Conservation (phyloP, 345 rosid species). For the Heritiera littoralis region DNA sequence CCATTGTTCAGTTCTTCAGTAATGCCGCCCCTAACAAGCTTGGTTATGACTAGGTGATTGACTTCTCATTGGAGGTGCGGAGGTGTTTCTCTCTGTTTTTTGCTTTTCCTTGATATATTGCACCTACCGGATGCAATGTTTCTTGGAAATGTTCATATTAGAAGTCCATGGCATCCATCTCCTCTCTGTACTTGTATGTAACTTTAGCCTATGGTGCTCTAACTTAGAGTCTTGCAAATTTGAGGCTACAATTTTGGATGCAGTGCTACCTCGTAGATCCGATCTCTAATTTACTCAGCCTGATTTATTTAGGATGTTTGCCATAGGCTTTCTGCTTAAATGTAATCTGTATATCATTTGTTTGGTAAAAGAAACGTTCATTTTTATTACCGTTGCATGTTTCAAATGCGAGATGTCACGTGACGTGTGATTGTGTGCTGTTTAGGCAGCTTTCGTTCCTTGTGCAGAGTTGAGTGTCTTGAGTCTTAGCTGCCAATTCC, state of each 20-base stretch:
- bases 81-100: slow-evolving; percentile 16
- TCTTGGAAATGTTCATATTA: background rate
- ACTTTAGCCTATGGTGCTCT: slow-evolving; percentile 22
- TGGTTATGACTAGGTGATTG: slow-evolving; percentile 72
- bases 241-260: slow-evolving; percentile 52
- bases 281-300: slow-evolving; percentile 26
- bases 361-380: slow-evolving; percentile 21
- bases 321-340: background rate
- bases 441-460: background rate
- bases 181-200: slow-evolving; percentile 28
- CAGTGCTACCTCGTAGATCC: slow-evolving; percentile 34
- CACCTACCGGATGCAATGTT: background rate
- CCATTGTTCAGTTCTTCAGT: slow-evolving; percentile 50
- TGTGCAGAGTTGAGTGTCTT: background rate
- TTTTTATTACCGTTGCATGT: background rate
- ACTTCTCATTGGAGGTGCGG: slow-evolving; percentile 10
- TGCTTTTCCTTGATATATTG: slow-evolving; percentile 22
- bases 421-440: background rate
- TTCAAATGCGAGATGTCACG: background rate
- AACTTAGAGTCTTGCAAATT: slow-evolving; percentile 11
- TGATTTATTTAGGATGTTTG: slow-evolving; percentile 5
- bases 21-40: slow-evolving; percentile 50
- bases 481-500: background rate
- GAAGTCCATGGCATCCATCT: slow-evolving; percentile 32
- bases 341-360: slow-evolving; percentile 32